phyloP scores from a whole-genome alignment of 164 flowering plant genomes.

The Macadamia tetraphylla region DNA sequence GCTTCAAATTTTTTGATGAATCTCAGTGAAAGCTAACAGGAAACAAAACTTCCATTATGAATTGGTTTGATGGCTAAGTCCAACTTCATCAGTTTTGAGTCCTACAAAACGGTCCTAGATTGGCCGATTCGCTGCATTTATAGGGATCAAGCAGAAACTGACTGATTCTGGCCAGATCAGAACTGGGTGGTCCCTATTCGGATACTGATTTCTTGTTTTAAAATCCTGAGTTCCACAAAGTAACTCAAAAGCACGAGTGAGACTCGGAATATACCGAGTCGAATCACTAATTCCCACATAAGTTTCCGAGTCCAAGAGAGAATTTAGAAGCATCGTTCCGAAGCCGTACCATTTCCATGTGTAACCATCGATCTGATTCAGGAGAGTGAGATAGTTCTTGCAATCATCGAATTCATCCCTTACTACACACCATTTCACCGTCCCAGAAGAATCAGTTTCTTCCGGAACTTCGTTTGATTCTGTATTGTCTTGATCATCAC shows the following conservation, averaged over 20 bases:
- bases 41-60: too few relatives aligned
- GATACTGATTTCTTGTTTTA: too few relatives aligned
- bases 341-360: constrained; percentile 14
- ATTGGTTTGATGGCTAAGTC: too few relatives aligned
- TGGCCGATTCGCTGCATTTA: too few relatives aligned
- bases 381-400: constrained; percentile 12
- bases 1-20: too few relatives aligned
- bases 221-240: too few relatives aligned
- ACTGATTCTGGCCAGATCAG: too few relatives aligned
- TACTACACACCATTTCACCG: constrained; percentile 18
- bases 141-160: too few relatives aligned
- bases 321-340: not conserved
- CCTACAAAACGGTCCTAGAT: too few relatives aligned
- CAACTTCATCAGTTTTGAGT: too few relatives aligned
- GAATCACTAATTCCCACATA: not conserved
- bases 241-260: not conserved
- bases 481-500: not conserved
- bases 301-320: not conserved
- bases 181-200: too few relatives aligned
- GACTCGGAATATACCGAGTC: not conserved
- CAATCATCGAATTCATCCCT: constrained; percentile 17
- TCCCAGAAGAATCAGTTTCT: constrained; percentile 1
- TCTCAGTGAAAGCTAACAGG: too few relatives aligned
- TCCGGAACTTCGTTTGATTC: not conserved
- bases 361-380: constrained; percentile 8